A percentile compares a stretch with the other conserved stretches of the same genome.
Conservation (phyloP, 2,329 filamentous ascomycete genomes). For the Trichoderma citrinoviride region DNA sequence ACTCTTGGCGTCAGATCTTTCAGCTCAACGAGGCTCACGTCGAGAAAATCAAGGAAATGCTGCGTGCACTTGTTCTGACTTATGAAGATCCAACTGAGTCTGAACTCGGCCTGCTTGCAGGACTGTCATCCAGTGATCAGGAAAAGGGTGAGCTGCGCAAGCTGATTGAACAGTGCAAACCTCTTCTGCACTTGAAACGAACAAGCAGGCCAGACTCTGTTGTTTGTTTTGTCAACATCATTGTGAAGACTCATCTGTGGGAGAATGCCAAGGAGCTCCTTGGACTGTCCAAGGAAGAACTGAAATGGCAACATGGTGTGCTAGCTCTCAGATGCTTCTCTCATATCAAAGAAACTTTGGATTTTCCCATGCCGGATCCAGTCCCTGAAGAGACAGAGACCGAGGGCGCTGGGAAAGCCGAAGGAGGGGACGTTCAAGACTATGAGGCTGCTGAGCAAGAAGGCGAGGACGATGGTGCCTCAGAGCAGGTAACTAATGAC, state of each 20-base stretch:
- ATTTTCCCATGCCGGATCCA: slow-evolving; percentile 26
- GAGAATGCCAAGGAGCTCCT: slow-evolving; percentile 37
- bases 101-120: slow-evolving; percentile 40
- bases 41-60: slow-evolving; percentile 43
- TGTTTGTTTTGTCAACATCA: slow-evolving; percentile 29
- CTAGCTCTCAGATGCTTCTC: slow-evolving; percentile 39
- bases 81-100: slow-evolving; percentile 41
- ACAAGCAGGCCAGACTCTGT: neutral
- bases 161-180: slow-evolving; percentile 40
- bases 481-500: neutral
- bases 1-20: slow-evolving; percentile 40
- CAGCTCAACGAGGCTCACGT: slow-evolving; percentile 31
- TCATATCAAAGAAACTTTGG: slow-evolving; percentile 37
- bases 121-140: slow-evolving; percentile 33
- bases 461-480: neutral
- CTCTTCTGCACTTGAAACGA: slow-evolving; percentile 31
- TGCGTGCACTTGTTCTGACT: slow-evolving; percentile 41
- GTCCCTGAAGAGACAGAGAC: neutral
- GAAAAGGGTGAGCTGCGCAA: slow-evolving; percentile 36
- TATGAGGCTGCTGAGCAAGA: neutral
- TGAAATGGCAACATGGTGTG: slow-evolving; percentile 43
- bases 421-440: neutral
- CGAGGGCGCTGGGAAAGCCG: neutral
- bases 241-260: slow-evolving; percentile 41
- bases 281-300: slow-evolving; percentile 39